Evolutionary conservation across 768 basidiomycete species (phyloP), one percentile per base, ranked within the genome.

Genomic region (Austroboletus eburneus): DNA sequence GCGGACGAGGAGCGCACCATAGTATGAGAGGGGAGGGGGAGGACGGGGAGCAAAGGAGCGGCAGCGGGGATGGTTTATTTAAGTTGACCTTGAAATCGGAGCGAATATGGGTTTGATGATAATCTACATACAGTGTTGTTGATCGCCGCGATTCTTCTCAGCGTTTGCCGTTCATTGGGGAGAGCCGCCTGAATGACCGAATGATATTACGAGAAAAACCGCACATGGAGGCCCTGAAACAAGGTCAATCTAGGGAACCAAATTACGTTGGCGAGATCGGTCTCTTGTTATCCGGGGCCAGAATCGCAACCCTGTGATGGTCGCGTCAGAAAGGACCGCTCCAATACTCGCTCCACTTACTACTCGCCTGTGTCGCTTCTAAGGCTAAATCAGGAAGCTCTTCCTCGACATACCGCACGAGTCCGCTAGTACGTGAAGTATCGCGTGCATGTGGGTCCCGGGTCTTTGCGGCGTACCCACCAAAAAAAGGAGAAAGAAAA

Each of bases 71-170:
- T 46, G 51, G 39, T 41, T 50, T 65, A 61, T 64, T 66, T 61
- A 55, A 57, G 52, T 54, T 46, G 55, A 22, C 49, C 46, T 51
- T 38, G 52, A 62, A 64, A 49, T 62, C 57, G 56, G 62, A 57
- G 62, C 57, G 59, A 55, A 66, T 65, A 67, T 63, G 52, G 52
- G 45, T 50, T 52, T 65, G 59, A 64, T 61, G 59, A 62, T 68
- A 65, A 67, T 65, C 65, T 61, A 55, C 66, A 54, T 62, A 52
- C 56, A 62, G 42, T 49, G 57, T 66, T 66, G n/a, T n/a, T 27
- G 65, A 66, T 66, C 65, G 66, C 65, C 65, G 65, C 59, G 64
- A 61, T 35, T n/a, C 56, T 64, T 66, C 59, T 56, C 47, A 35
- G 43, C 43, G 43, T 55, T 65, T 45, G 45, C 63, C 65, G 64